Evolutionary conservation across 805 yeast genomes (phyloP).

Genomic region (Candida succiphila): DNA sequence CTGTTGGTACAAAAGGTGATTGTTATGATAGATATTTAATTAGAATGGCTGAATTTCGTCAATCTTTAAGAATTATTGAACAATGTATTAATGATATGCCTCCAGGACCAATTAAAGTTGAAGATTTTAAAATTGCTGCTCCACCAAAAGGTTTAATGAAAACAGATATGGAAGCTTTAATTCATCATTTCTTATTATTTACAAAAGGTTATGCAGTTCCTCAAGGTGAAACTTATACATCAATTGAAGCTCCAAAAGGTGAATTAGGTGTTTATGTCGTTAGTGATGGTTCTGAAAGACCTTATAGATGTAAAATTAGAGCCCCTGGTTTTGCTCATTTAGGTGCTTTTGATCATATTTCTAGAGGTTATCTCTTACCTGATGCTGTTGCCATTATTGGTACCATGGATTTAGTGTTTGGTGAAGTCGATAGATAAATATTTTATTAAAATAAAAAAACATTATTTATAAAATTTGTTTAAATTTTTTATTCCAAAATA

Average conservation of each 20-base stretch:
- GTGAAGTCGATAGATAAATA: slow-evolving; percentile 79
- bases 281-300: slow-evolving; percentile 83
- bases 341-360: slow-evolving; percentile 79
- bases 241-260: slow-evolving; percentile 92
- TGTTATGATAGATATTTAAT: slow-evolving; percentile 83
- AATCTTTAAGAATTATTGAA: slow-evolving; percentile 78
- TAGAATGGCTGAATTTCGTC: slow-evolving; percentile 90
- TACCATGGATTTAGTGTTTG: slow-evolving; percentile 91
- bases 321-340: slow-evolving; percentile 92
- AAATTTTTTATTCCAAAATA: no score
- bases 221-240: slow-evolving; percentile 84
- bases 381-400: slow-evolving; percentile 92
- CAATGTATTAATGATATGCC: slow-evolving; percentile 91
- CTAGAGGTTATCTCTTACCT: slow-evolving; percentile 80
- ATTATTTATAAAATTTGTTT: no score
- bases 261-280: slow-evolving; percentile 89
- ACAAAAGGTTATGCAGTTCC: slow-evolving; percentile 88
- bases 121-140: slow-evolving; percentile 77
- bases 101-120: slow-evolving; percentile 84
- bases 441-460: no score
- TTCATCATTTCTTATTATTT: slow-evolving; percentile 80
- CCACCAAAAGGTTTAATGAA: slow-evolving; percentile 80
- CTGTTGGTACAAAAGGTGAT: slow-evolving; percentile 83
- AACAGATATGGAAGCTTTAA: slow-evolving; percentile 87
- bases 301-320: slow-evolving; percentile 86